Evolutionary conservation across 2,329 filamentous ascomycete genomes (phyloP), one percentile per base, ranked within the genome.

Genomic region (Claviceps digitariae): DNA sequence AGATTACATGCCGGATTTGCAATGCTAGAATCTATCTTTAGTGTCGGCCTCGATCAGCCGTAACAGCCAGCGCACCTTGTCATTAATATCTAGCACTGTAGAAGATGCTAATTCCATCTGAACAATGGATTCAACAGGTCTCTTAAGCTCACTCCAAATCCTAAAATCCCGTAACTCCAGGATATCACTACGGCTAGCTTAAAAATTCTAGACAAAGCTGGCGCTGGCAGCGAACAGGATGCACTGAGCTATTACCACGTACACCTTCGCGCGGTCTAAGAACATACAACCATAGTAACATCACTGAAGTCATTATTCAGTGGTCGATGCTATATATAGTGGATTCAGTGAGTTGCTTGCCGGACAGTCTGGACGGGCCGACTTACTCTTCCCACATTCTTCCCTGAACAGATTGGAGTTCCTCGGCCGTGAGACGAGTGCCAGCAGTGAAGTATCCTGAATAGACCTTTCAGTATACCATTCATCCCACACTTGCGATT

Each of bases 361-460:
- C 12, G 41, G 9, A 43, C 10, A 43, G 17, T 40, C 4, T 15
- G 15, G 25, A 50, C 64, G 34, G 46, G 21, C 56, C 34, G 23
- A 62, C 69, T 62, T 71, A 83, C 80, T 84, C 90, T 71, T 95
- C 90, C 90, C 91, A 96, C 60, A 88, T 86, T 60, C 91, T 81
- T 57, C 91, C 91, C 67, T 93, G 84, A 29, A 97, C 90, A 52
- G 87, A 83, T 60, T 84, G 76, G 57, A 97, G 76, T 68, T 96
- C 90, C 54, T 91, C 86, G 65, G 85, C 82, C 1, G 87, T 93
- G 81, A 94, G 89, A 61, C 88, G 80, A 70, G 93, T 90, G 50
- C 90, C 91, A 13, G 85, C 89, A 7, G 91, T 96, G 67, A 96
- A 85, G 64, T 85, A 84, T 52, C 81, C 81, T 82, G 60, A 34